These are phyloP conservation scores for Teunomyces gatunensis DNA, from an alignment of 805 yeast genomes.

Conservation along the genomic window DNA sequence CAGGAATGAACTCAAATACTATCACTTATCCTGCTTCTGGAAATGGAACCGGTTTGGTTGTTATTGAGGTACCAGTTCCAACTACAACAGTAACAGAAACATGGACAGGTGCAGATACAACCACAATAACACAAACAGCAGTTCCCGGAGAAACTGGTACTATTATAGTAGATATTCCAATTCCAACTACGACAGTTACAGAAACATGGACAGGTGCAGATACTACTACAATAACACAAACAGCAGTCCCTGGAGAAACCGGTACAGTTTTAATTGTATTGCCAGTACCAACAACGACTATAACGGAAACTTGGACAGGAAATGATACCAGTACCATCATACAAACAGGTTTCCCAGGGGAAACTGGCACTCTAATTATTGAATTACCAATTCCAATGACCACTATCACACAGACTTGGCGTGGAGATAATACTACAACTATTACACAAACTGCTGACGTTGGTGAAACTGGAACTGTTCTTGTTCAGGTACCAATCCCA, in stretches of 20 bases:
- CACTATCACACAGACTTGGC: slow-evolving; percentile 9
- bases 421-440: slow-evolving; percentile 11
- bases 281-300: slow-evolving; percentile 12
- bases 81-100: too few species aligned
- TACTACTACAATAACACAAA: slow-evolving; percentile 5
- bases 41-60: too few species aligned
- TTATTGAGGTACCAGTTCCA: too few species aligned
- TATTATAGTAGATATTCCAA: not conserved
- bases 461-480: slow-evolving; percentile 10
- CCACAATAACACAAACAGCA: too few species aligned
- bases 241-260: slow-evolving; percentile 7
- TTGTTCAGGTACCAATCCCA: slow-evolving; percentile 14
- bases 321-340: slow-evolving; percentile 7
- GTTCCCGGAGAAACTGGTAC: not conserved
- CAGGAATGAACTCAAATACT: too few species aligned
- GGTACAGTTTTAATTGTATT: slow-evolving; percentile 12
- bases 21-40: too few species aligned
- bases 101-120: too few species aligned
- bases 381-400: slow-evolving; percentile 11
- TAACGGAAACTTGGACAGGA: slow-evolving; percentile 12
- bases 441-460: slow-evolving; percentile 8
- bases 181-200: not conserved
- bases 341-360: slow-evolving; percentile 9
- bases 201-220: slow-evolving; percentile 8
- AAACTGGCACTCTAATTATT: slow-evolving; percentile 11